phyloP scores from a whole-genome alignment of 306 rosid species.

The Cajanus cajan region DNA sequence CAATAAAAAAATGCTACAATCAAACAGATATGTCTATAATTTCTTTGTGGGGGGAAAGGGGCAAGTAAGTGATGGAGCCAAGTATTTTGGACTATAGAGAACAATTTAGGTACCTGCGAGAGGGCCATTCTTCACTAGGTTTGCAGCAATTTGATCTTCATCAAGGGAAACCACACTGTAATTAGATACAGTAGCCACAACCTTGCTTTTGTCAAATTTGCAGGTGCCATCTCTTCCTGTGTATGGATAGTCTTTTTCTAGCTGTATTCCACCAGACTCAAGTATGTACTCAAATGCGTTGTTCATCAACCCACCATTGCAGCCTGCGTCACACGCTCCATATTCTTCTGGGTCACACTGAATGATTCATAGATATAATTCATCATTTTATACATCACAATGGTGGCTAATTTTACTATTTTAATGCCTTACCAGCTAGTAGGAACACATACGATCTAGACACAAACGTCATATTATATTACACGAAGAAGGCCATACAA shows the following conservation, averaged over 20 bases:
- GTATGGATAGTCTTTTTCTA: slow-evolving; percentile 85
- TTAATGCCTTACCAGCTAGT: not conserved
- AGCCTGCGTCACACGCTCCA: slow-evolving; percentile 82
- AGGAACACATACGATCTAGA: not conserved
- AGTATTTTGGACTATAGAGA: not conserved
- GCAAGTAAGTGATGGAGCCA: not conserved
- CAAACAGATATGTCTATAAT: not conserved
- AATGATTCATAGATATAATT: slow-evolving; percentile 19
- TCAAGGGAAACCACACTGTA: slow-evolving; percentile 81
- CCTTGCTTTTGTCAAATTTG: slow-evolving; percentile 73
- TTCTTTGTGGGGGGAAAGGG: not conserved
- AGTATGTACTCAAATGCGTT: slow-evolving; percentile 79
- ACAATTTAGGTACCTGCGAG: slow-evolving; percentile 62
- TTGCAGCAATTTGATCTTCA: slow-evolving; percentile 94
- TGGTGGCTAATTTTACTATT: not conserved
- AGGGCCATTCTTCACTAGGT: slow-evolving; percentile 87
- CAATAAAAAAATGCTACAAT: no score
- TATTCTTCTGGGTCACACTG: slow-evolving; percentile 92
- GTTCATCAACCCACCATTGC: slow-evolving; percentile 91
- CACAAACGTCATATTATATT: not conserved
- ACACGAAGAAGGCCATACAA: not conserved
- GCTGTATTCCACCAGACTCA: slow-evolving; percentile 76
- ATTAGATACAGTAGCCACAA: slow-evolving; percentile 68
- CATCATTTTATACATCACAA: not conserved
- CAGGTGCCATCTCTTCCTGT: slow-evolving; percentile 79